Conservation (phyloP, 371 early-diverging fungal genomes). For the Saksenaea oblongispora region DNA sequence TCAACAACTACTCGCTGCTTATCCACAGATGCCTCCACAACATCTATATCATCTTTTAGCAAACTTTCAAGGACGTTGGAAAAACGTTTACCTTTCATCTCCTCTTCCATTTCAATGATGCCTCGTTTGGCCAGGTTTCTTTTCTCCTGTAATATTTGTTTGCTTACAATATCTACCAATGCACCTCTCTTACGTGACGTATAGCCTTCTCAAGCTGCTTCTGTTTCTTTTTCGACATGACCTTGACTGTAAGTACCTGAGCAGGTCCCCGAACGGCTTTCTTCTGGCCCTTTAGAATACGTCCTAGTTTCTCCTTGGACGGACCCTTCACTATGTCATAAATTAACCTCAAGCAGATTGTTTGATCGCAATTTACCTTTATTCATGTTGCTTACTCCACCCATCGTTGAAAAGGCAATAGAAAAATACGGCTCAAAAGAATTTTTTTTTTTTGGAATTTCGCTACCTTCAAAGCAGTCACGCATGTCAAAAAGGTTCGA, state of each 20-base stretch:
- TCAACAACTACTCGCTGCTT: slow-evolving; percentile 33
- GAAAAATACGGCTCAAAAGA: not conserved
- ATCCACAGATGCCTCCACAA: slow-evolving; percentile 21
- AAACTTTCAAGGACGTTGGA: not conserved
- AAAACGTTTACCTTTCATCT: slow-evolving; percentile 38
- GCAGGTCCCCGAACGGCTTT: not conserved
- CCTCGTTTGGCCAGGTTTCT: slow-evolving; percentile 35
- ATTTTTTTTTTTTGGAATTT: slow-evolving; percentile 3
- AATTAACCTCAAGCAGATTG: not conserved
- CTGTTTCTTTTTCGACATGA: slow-evolving; percentile 49
- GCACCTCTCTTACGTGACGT: slow-evolving; percentile 28
- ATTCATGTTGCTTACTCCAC: not conserved
- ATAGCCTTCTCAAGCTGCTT: slow-evolving; percentile 40
- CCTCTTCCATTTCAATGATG: slow-evolving; percentile 42
- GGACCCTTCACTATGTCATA: slow-evolving; percentile 8
- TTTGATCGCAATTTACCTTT: not conserved
- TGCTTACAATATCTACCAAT: not conserved
- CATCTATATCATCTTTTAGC: slow-evolving; percentile 21
- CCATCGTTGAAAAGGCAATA: not conserved
- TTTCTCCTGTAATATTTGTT: slow-evolving; percentile 28
- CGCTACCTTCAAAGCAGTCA: not conserved
- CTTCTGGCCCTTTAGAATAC: not conserved
- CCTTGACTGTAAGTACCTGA: slow-evolving; percentile 8
- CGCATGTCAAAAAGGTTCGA: not conserved
- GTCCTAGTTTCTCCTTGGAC: not conserved